These are phyloP conservation scores for Aurantiochytrium sp. DNA, from an alignment of 108 stramenopile genomes.

Conservation along the genomic window DNA sequence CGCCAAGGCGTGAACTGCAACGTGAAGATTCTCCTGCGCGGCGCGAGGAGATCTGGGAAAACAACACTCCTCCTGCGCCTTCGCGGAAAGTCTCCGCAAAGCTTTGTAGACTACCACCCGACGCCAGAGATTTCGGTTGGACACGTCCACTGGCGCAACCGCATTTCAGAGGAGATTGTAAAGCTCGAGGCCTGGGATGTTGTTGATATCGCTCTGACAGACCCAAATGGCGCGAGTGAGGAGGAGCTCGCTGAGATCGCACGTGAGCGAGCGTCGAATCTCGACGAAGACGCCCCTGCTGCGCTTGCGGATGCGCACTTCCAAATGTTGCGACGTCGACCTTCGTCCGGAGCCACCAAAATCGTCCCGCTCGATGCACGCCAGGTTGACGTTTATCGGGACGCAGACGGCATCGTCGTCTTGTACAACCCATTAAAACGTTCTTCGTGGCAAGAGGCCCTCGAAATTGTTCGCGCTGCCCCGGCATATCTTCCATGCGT, in stretches of 20 bases:
- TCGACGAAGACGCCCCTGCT: neutral
- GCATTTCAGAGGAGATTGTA: neutral
- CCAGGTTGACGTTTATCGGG: neutral
- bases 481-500: neutral
- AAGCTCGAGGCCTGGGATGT: constrained; percentile 6
- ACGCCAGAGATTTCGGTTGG: neutral
- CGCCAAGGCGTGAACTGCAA: neutral
- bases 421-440: neutral
- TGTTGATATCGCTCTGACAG: neutral
- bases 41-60: neutral
- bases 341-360: neutral
- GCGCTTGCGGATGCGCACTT: neutral
- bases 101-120: neutral
- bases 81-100: neutral
- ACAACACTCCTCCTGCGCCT: neutral
- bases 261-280: neutral
- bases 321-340: neutral
- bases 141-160: constrained; percentile 11
- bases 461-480: neutral
- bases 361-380: neutral
- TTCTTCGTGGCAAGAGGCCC: neutral
- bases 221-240: neutral
- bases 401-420: neutral
- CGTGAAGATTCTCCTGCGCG: neutral
- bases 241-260: neutral